Conservation (phyloP, 176 grass and related monocot species). For the Avena eriantha region DNA sequence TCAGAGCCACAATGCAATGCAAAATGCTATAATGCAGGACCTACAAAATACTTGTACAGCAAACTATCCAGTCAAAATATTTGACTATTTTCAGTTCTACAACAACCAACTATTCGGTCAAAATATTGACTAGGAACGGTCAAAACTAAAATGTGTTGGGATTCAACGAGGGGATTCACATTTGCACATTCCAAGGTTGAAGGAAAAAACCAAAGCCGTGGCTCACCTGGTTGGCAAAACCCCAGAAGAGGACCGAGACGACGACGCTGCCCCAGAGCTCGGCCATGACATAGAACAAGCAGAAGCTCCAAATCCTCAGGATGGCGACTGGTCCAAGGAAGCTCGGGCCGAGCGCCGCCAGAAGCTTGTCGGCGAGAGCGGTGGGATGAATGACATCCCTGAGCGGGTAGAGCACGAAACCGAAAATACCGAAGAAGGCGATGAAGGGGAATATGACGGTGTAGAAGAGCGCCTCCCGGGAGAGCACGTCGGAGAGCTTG, state of each 20-base stretch:
- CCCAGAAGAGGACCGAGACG: slow-evolving; percentile 92
- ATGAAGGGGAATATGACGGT: slow-evolving; percentile 88
- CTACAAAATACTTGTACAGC: slow-evolving; percentile 17
- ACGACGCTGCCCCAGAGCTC: slow-evolving; percentile 94
- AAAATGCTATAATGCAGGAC: not conserved
- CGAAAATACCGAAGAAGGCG: slow-evolving; percentile 83
- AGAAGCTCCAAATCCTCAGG: slow-evolving; percentile 90
- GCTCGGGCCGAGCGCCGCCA: slow-evolving; percentile 74
- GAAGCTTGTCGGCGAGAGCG: slow-evolving; percentile 71
- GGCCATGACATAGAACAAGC: slow-evolving; percentile 95
- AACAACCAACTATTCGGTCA: not conserved
- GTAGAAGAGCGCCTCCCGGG: slow-evolving; percentile 85
- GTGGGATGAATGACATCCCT: slow-evolving; percentile 73
- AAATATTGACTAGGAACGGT: not conserved
- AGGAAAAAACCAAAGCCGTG: not conserved
- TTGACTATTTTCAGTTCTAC: not conserved
- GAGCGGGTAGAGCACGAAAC: slow-evolving; percentile 80
- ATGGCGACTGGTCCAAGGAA: slow-evolving; percentile 78
- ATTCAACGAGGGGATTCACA: not conserved
- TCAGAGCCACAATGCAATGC: not conserved
- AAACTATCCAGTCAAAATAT: too few relatives aligned
- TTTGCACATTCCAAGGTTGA: slow-evolving; percentile 23
- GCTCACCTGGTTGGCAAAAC: slow-evolving; percentile 83
- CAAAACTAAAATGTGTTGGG: not conserved
- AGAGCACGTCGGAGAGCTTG: slow-evolving; percentile 80